Base-by-base conservation (phyloP, 805 yeast species). In the Yarrowia osloensis region DNA sequence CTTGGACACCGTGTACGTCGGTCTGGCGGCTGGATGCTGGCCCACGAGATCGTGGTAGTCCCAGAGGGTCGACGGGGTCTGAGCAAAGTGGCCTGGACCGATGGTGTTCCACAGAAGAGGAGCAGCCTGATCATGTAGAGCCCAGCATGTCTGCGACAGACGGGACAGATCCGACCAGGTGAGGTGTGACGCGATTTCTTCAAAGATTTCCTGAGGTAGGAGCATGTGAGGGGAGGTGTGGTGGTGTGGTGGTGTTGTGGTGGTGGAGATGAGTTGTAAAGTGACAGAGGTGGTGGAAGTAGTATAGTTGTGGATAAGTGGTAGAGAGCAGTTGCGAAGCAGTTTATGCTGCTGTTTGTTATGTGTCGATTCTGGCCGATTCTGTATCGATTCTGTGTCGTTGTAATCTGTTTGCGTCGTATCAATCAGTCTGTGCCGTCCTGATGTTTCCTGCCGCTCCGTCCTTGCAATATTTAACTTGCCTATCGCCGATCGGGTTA, bases 181-280 rank as follows among this genome's bases (percentile, higher is more conserved):
- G 42, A 59, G 65, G 24, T 42, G 44, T 8, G 65, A 13, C 11
- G 52, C 52, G 42, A 59, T 59, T 19, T 55, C n/a, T 55, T 55
- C 62, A 55, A 55, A 55, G 33, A 55, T 39, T 55, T 55, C 62
- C 62, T 55, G 62, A 8, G 62, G 62, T 19, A 55, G 62, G 46
- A 50, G 11, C 40, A 28, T 37, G 33, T 3, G 37, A 17, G 21
- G 42, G 21, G 42, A 4, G n/a, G 28, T 21, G 42, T 22, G 44
- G 17, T 4, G 33, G n/a, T 35, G 61, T 22, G 17, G 33, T 22
- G 31, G 19, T 8, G 15, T 17, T 3, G n/a, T n/a, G n/a, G n/a
- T n/a, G n/a, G n/a, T n/a, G n/a, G n/a, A n/a, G n/a, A n/a, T n/a
- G n/a, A n/a, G n/a, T n/a, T n/a, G n/a, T n/a, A n/a, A n/a, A n/a